Evolutionary conservation across 2,329 filamentous ascomycete species (phyloP).

Genomic region (Teratosphaeria destructans): DNA sequence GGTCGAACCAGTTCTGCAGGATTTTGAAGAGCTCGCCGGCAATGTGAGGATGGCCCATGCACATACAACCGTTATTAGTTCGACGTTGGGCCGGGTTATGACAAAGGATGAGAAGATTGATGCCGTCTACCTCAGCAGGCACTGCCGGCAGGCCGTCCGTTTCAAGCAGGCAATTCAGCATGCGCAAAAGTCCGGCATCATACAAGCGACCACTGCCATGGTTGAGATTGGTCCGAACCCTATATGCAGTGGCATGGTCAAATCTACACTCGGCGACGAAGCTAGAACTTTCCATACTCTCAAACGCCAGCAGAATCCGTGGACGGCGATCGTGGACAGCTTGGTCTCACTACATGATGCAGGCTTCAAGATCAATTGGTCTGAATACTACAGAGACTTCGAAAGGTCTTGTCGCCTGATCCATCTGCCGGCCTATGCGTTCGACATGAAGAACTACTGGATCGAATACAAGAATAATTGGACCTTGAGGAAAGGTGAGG

Average conservation of each 20-base stretch:
- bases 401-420: slow-evolving; percentile 37
- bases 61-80: slow-evolving; percentile 21
- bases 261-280: neutral
- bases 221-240: slow-evolving; percentile 11
- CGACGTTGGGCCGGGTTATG: slow-evolving; percentile 18
- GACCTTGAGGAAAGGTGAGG: slow-evolving; percentile 17
- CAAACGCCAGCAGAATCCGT: slow-evolving; percentile 19
- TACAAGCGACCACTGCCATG: slow-evolving; percentile 3
- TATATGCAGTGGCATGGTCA: slow-evolving; percentile 3
- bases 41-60: slow-evolving; percentile 17
- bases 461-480: slow-evolving; percentile 26
- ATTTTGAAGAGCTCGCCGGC: slow-evolving; percentile 9
- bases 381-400: slow-evolving; percentile 48
- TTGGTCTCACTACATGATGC: slow-evolving; percentile 42
- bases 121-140: slow-evolving; percentile 12
- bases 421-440: slow-evolving; percentile 38
- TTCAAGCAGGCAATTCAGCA: slow-evolving; percentile 14
- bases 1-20: slow-evolving; percentile 19
- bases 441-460: slow-evolving; percentile 28
- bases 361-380: slow-evolving; percentile 50
- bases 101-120: slow-evolving; percentile 8
- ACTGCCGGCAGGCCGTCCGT: slow-evolving; percentile 32
- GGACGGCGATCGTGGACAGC: slow-evolving; percentile 40
- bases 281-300: slow-evolving; percentile 2
- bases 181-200: slow-evolving; percentile 6